A percentile compares a stretch with the other conserved stretches of the same genome.
Evolutionary conservation across 108 stramenopile species (phyloP).

Genomic region (Skeletonema marinoi): DNA sequence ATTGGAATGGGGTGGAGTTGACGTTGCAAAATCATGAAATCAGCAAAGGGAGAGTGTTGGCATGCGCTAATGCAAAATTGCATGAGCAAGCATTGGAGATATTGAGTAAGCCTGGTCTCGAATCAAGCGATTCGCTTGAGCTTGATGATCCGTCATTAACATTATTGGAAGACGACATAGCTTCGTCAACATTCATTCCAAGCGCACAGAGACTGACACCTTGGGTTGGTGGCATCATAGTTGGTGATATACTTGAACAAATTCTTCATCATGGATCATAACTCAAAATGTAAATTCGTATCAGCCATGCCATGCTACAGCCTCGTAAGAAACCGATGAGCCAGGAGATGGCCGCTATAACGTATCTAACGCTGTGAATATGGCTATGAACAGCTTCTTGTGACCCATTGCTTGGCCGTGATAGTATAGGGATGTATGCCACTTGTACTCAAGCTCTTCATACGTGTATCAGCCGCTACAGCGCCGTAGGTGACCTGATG

Average conservation of each 20-base stretch:
- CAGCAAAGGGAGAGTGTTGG: slow-evolving; percentile 32
- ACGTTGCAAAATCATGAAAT: slow-evolving; percentile 23
- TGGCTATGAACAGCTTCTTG: too few species aligned
- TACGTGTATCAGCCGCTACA: too few species aligned
- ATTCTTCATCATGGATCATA: background rate
- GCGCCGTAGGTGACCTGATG: too few species aligned
- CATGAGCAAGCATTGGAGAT: slow-evolving; percentile 31
- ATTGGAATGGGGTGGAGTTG: slow-evolving; percentile 29
- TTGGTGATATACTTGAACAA: background rate
- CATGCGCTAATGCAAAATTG: slow-evolving; percentile 20
- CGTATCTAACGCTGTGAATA: too few species aligned
- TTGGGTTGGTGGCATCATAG: background rate
- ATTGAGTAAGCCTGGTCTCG: slow-evolving; percentile 3
- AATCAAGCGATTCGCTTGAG: background rate
- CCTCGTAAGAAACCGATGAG: too few species aligned
- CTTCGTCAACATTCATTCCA: background rate
- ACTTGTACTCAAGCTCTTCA: too few species aligned
- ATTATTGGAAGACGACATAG: background rate
- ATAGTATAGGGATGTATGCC: too few species aligned
- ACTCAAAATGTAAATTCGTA: background rate
- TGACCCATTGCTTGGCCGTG: too few species aligned
- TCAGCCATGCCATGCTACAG: too few species aligned
- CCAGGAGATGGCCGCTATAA: too few species aligned
- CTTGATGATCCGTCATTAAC: background rate
- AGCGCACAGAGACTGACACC: background rate